These are phyloP conservation scores for Millerozyma miso DNA, from an alignment of 805 yeast genomes.

Conservation along the genomic window DNA sequence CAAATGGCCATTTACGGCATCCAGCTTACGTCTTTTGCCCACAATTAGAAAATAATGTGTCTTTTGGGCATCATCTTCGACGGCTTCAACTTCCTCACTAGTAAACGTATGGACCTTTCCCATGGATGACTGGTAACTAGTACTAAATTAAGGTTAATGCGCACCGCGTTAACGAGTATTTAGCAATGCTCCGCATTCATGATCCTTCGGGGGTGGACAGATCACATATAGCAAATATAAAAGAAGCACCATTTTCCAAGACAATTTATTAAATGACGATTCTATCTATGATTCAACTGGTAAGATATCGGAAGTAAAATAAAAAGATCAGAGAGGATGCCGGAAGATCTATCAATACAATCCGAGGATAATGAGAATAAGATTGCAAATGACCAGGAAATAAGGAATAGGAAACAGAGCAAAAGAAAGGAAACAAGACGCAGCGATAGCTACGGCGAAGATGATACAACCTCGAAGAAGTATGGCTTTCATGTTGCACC, in stretches of 20 bases:
- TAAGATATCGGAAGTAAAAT: too few relatives aligned
- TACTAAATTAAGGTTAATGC: background rate
- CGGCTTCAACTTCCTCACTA: slow-evolving; percentile 1
- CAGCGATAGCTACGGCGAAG: too few relatives aligned
- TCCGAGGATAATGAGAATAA: background rate
- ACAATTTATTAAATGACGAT: too few relatives aligned
- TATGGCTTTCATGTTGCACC: slow-evolving; percentile 46
- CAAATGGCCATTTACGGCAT: background rate
- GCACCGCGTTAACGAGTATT: background rate
- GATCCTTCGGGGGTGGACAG: background rate
- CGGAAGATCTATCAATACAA: too few relatives aligned
- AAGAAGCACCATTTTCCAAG: too few relatives aligned
- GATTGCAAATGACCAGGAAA: background rate
- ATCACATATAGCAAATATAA: background rate
- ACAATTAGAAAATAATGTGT: slow-evolving; percentile 30
- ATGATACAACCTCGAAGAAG: background rate
- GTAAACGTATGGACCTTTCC: background rate
- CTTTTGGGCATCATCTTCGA: slow-evolving; percentile 22
- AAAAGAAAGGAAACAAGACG: background rate
- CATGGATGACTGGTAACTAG: background rate
- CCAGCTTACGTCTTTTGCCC: slow-evolving; percentile 1
- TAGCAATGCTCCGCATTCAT: background rate
- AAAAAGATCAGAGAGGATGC: too few relatives aligned
- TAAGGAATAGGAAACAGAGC: background rate
- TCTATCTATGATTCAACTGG: too few relatives aligned